Base-by-base conservation (phyloP, 345 rosid genomes). In the Citrus medica region DNA sequence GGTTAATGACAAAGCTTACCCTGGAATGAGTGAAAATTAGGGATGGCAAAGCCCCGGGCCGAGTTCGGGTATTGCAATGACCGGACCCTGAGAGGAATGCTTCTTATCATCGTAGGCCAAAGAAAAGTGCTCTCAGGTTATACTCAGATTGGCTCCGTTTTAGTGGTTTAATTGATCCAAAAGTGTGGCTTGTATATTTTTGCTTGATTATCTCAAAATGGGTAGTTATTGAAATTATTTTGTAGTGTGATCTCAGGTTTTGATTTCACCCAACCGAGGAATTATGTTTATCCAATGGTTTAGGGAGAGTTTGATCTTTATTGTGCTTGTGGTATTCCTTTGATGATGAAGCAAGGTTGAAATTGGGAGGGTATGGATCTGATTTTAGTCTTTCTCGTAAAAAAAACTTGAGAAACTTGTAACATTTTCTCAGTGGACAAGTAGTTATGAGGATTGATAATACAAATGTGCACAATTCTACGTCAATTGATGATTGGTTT, bases 181-280 rank as follows among this genome's bases (percentile, higher is more conserved):
- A 56, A 46, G 46, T 21, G 30, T 76, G 83, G 74, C 64, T 71
- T 78, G 68, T 65, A 80, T 51, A 78, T n/a, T 74, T 64, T 79
- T 38, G 37, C 78, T 46, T 81, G 82, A 37, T 48, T 19, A n/a
- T 33, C 25, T 24, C 65, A n/a, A 40, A 74, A 73, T 35, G 21
- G 2, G 2, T 27, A 69, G 76, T 66, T 73, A 46, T 30, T 61
- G 5, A 56, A 32, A 63, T 56, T 73, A 38, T 69, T 68, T 51
- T 55, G 76, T 61, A 33, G n/a, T 61, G 21, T 70, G 78, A 24
- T 28, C 19, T 61, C 51, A 77, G 60, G 30, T 64, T 37, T 78
- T 77, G 37, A 46, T 67, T 68, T 46, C 56, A 56, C 66, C 25
- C 40, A 68, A 37, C 56, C 62, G 37, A 67, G 73, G 67, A 68